Conservation (phyloP, 1,284 basidiomycete species). For the Marasmius fiardii region DNA sequence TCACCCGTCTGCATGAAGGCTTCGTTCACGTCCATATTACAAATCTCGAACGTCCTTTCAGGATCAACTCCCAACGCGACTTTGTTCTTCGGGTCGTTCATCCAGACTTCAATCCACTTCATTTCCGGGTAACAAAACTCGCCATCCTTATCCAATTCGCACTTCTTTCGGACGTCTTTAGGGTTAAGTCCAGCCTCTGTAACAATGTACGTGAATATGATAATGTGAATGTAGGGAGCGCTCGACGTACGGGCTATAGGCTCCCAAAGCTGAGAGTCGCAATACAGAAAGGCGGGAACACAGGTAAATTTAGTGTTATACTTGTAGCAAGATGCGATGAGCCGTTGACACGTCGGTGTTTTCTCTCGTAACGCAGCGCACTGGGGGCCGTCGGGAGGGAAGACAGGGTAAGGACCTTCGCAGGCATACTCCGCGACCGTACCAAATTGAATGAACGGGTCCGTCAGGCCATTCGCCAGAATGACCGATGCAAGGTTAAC, state of each 20-base stretch:
- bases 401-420: constrained; percentile 72
- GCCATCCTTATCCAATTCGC: constrained; percentile 71
- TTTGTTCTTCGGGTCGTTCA: constrained; percentile 73
- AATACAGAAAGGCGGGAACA: constrained; percentile 60
- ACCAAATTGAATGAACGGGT: constrained; percentile 73
- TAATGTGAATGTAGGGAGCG: neutral
- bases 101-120: constrained; percentile 76
- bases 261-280: constrained; percentile 53
- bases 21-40: constrained; percentile 64
- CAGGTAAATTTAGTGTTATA: constrained; percentile 58
- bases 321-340: constrained; percentile 64
- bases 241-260: constrained; percentile 56
- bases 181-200: constrained; percentile 66
- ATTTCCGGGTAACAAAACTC: constrained; percentile 76
- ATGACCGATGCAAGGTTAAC: constrained; percentile 80
- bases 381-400: constrained; percentile 62
- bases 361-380: constrained; percentile 63
- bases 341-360: constrained; percentile 66
- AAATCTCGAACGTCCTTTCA: constrained; percentile 60
- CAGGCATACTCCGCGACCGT: constrained; percentile 82
- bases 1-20: constrained; percentile 75
- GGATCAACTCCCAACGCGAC: constrained; percentile 72
- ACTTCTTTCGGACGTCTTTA: constrained; percentile 83
- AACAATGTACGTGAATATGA: constrained; percentile 1
- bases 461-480: constrained; percentile 81